phyloP scores from a whole-genome alignment of 495 filamentous ascomycete genomes.

The Aspergillus olivimuriae region DNA sequence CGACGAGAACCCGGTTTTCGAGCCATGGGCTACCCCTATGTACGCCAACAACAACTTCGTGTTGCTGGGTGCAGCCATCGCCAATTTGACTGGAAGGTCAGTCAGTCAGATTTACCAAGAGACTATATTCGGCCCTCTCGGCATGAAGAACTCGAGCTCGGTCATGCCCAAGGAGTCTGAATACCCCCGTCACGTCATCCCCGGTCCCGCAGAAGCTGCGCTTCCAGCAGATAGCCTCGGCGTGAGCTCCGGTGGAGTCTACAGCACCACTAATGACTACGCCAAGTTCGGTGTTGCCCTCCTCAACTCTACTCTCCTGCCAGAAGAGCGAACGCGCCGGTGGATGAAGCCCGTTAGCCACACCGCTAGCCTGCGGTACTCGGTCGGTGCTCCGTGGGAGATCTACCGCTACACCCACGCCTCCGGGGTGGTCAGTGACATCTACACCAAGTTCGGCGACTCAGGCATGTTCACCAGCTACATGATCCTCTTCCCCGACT shows the following conservation, averaged over 20 bases:
- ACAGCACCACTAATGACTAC: conserved; percentile 25
- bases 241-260: conserved; percentile 24
- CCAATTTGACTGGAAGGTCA: conserved; percentile 43
- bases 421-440: conserved; percentile 21
- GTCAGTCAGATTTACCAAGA: conserved; percentile 40
- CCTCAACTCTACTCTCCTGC: conserved; percentile 41
- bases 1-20: conserved; percentile 33
- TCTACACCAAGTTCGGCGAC: conserved; percentile 43
- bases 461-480: conserved; percentile 28
- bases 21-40: conserved; percentile 40
- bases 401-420: conserved; percentile 31
- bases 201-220: conserved; percentile 26
- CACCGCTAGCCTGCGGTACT: conserved; percentile 39
- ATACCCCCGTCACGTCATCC: conserved; percentile 10
- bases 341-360: conserved; percentile 45
- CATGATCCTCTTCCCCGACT: conserved; percentile 34
- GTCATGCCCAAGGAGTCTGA: conserved; percentile 21
- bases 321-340: conserved; percentile 27
- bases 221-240: conserved; percentile 20
- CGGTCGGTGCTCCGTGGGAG: conserved; percentile 42
- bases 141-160: conserved; percentile 36
- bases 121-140: conserved; percentile 39
- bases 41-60: conserved; percentile 54
- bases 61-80: conserved; percentile 48
- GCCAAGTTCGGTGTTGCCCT: conserved; percentile 37